A percentile compares a stretch with the other conserved stretches of the same genome.
Evolutionary conservation across 805 yeast genomes (phyloP).

Genomic region (Wickerhamiella galacta): DNA sequence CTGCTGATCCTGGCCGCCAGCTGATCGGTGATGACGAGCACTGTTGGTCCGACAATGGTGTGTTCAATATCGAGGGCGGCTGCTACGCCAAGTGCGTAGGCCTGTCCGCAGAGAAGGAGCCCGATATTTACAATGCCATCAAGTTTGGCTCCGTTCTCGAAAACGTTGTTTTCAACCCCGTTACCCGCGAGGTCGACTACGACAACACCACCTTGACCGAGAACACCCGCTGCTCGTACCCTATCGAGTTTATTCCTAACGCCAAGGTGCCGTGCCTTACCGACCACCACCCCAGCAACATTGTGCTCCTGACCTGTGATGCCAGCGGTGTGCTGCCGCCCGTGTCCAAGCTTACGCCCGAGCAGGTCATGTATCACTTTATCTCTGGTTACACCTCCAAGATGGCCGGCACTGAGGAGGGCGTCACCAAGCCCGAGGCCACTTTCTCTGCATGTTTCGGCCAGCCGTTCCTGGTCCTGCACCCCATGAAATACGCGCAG

Average conservation of each 20-base stretch:
- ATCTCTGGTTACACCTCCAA: conserved; percentile 97
- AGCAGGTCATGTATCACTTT: conserved; percentile 98
- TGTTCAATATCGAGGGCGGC: conserved; percentile 98
- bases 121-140: conserved; percentile 91
- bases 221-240: conserved; percentile 97
- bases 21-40: conserved; percentile 98
- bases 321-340: conserved; percentile 98
- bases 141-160: conserved; percentile 89
- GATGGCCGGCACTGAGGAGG: conserved; percentile 99
- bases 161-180: conserved; percentile 74
- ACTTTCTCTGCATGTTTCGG: conserved; percentile 98
- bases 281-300: conserved; percentile 79
- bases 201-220: conserved; percentile 71
- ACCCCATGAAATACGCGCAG: conserved; percentile 95
- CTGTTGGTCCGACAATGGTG: conserved; percentile 98
- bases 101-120: conserved; percentile 80
- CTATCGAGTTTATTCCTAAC: conserved; percentile 90
- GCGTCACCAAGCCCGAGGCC: conserved; percentile 95
- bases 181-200: conserved; percentile 72
- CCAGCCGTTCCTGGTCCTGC: conserved; percentile 94
- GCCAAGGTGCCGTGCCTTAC: conserved; percentile 93
- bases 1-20: conserved; percentile 87
- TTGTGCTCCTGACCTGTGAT: conserved; percentile 85
- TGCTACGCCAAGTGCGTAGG: conserved; percentile 97
- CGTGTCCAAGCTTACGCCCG: conserved; percentile 78